These are phyloP conservation scores for Neurospora sp. DNA, from an alignment of 495 filamentous ascomycete genomes.

Conservation along the genomic window DNA sequence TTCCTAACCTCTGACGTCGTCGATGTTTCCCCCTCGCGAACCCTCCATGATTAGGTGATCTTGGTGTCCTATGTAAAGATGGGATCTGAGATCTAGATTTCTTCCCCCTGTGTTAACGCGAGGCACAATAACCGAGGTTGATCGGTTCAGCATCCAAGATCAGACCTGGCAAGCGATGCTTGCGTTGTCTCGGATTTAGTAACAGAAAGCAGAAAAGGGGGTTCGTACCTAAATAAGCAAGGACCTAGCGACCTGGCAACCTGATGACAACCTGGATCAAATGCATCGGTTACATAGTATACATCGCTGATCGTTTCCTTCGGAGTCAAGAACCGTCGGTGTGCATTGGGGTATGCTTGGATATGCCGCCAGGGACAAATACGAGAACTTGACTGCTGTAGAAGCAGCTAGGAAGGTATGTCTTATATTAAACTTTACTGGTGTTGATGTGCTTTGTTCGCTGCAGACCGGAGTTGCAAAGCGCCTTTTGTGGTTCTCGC, in stretches of 20 bases:
- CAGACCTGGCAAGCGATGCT: not conserved
- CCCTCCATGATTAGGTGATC: not conserved
- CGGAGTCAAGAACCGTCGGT: not conserved
- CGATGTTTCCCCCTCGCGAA: not conserved
- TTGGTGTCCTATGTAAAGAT: not conserved
- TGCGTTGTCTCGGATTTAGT: not conserved
- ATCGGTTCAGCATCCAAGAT: not conserved
- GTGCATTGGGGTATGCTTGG: too few species aligned
- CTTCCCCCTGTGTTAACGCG: not conserved
- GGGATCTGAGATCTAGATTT: not conserved
- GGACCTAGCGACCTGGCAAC: not conserved
- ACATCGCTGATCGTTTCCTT: not conserved
- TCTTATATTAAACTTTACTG: too few species aligned
- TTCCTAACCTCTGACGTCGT: not conserved
- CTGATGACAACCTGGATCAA: not conserved
- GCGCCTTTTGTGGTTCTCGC: too few species aligned
- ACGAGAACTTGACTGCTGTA: too few species aligned
- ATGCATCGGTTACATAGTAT: not conserved
- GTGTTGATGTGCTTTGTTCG: too few species aligned
- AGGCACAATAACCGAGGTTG: not conserved
- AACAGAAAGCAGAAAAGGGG: not conserved
- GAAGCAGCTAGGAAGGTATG: too few species aligned
- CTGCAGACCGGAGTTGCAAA: too few species aligned
- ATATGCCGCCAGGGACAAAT: too few species aligned
- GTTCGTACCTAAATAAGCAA: not conserved